Evolutionary conservation across 2,329 filamentous ascomycete genomes (phyloP), one percentile per base, ranked within the genome.

Genomic region (Dothistroma septosporum): DNA sequence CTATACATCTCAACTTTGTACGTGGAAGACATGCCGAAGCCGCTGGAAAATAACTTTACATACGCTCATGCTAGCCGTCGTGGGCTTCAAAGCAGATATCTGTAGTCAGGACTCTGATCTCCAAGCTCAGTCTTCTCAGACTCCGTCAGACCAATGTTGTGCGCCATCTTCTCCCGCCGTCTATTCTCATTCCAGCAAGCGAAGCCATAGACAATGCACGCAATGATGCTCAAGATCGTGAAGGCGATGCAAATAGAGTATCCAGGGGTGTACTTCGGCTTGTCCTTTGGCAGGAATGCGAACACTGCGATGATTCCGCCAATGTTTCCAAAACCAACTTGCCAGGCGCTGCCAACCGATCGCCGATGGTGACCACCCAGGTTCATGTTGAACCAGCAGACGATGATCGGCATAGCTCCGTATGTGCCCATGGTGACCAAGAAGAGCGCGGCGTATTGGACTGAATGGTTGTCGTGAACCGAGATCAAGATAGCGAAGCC

Each of bases 381-480:
- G 59, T 83, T 83, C 79, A 82, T 82, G 57, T 80, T 81, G 73
- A 81, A 82, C 80, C 80, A 83, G 64, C 81, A 83, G 5, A 80
- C 76, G 35, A 74, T 68, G 49, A 96, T 87, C 0, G 93, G 92
- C 88, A 96, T 92, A n/a, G 92, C 90, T 0, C 86, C 87, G 76
- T 95, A 97, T 2, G 67, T 66, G 44, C 70, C 70, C 77, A 87
- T 87, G 1, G 90, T 88, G 54, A 95, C 85, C 33, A 97, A 79
- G 79, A 95, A 96, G 0, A 97, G 82, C 0, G 88, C 90, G 0
- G 80, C 88, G 69, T 96, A 97, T 73, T 94, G 83, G 7, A 90
- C 76, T 12, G 82, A 64, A 0, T 77, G 79, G 72, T 91, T 83
- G 71, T 89, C 76, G 73, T 93, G 88, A 5, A 93, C 84, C 11